Evolutionary conservation across 257 asterid genomes (phyloP).

Genomic region (Plectranthus barbatus): DNA sequence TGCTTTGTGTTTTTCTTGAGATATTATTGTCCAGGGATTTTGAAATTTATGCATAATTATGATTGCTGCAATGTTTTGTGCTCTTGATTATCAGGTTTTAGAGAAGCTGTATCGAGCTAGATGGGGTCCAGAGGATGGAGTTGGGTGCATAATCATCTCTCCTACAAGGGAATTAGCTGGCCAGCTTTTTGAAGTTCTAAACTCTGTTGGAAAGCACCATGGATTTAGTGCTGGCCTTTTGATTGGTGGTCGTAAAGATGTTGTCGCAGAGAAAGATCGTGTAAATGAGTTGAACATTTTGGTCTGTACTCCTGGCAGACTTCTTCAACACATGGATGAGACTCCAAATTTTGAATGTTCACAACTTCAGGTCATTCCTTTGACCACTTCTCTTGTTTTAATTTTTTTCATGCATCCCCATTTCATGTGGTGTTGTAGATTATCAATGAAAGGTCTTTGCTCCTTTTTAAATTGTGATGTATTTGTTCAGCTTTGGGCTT

Average conservation of each 20-base stretch:
- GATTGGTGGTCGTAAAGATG: constrained; percentile 93
- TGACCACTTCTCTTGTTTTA: background rate
- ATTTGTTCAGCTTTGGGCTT: background rate
- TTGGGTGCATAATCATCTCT: constrained; percentile 87
- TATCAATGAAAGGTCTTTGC: background rate
- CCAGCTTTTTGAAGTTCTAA: constrained; percentile 73
- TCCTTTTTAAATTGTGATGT: background rate
- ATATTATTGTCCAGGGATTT: background rate
- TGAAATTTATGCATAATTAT: background rate
- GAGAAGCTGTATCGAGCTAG: constrained; percentile 74
- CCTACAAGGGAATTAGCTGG: constrained; percentile 93
- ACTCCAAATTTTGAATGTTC: constrained; percentile 92
- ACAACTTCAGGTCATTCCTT: constrained; percentile 73
- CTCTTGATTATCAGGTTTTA: constrained; percentile 40
- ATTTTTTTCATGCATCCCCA: background rate
- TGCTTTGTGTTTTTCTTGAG: background rate
- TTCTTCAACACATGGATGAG: constrained; percentile 99
- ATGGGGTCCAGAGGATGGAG: constrained; percentile 98
- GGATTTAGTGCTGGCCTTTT: constrained; percentile 95
- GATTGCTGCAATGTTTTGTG: background rate
- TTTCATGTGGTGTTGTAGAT: background rate
- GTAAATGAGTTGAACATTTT: constrained; percentile 73
- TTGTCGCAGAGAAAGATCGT: constrained; percentile 75
- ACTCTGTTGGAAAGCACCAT: constrained; percentile 73
- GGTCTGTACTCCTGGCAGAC: constrained; percentile 97